Evolutionary conservation across 345 rosid genomes (phyloP).

Genomic region (Firmiana major): DNA sequence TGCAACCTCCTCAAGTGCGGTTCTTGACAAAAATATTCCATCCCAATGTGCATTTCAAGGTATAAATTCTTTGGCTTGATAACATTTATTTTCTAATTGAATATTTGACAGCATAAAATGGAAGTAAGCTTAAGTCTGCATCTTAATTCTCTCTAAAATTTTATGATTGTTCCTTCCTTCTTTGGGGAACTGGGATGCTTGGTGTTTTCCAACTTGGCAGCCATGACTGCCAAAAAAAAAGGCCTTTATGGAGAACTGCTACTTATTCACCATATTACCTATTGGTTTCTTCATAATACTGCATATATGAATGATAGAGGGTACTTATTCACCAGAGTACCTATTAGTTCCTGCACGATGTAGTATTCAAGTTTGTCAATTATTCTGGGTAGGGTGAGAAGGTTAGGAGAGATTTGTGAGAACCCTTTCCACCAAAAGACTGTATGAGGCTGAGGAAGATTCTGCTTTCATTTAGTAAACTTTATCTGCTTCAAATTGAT

Average conservation of each 20-base stretch:
- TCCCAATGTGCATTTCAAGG: constrained; percentile 99
- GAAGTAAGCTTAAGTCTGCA: not conserved
- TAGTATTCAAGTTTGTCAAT: not conserved
- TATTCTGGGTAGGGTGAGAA: constrained; percentile 4
- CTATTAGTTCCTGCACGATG: not conserved
- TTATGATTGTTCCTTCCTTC: not conserved
- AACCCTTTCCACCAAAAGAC: not conserved
- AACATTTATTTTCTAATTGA: not conserved
- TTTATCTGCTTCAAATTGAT: not conserved
- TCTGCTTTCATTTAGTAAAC: not conserved
- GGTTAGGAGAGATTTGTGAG: not conserved
- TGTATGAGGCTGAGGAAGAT: not conserved
- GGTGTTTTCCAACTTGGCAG: constrained; percentile 2
- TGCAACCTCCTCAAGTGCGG: constrained; percentile 99
- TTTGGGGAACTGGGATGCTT: not conserved
- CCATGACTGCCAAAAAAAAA: not conserved
- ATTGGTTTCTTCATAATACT: not conserved
- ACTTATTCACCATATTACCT: constrained; percentile 1
- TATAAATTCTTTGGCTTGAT: constrained; percentile 15
- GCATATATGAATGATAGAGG: not conserved
- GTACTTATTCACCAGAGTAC: not conserved
- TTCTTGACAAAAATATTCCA: constrained; percentile 96
- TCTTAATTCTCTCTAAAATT: not conserved
- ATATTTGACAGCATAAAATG: not conserved
- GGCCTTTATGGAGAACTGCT: not conserved